phyloP scores from a whole-genome alignment of 2,329 filamentous ascomycete genomes.

The Fusarium aywerte region DNA sequence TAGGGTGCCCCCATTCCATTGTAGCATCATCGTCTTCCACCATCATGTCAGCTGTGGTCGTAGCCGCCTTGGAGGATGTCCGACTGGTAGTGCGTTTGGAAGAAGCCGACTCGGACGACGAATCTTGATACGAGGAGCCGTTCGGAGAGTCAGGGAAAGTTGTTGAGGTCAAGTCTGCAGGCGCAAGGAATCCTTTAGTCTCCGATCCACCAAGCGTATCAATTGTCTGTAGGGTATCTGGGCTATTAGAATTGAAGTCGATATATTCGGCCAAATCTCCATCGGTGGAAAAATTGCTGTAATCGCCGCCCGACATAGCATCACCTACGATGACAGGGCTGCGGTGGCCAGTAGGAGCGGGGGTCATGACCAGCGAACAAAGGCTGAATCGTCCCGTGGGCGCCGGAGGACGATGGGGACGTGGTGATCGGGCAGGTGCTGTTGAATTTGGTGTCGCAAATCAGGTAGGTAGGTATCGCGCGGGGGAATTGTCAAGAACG shows the following conservation, averaged over 20 bases:
- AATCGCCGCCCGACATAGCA: slow-evolving; percentile 53
- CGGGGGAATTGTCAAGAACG: slow-evolving; percentile 29
- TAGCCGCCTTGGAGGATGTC: slow-evolving; percentile 57
- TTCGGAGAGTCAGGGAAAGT: slow-evolving; percentile 55
- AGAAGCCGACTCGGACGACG: slow-evolving; percentile 63
- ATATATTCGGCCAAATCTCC: slow-evolving; percentile 52
- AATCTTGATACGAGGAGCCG: slow-evolving; percentile 59
- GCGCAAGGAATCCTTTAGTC: slow-evolving; percentile 49
- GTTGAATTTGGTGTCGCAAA: slow-evolving; percentile 43
- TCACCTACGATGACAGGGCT: slow-evolving; percentile 55
- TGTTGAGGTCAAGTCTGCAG: slow-evolving; percentile 52
- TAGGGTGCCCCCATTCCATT: slow-evolving; percentile 57
- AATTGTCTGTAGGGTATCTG: slow-evolving; percentile 52
- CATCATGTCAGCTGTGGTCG: slow-evolving; percentile 55
- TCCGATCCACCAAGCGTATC: slow-evolving; percentile 47
- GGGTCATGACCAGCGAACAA: slow-evolving; percentile 51
- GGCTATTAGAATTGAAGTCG: slow-evolving; percentile 51
- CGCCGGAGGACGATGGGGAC: slow-evolving; percentile 11
- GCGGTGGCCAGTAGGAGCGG: slow-evolving; percentile 48
- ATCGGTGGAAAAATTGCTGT: slow-evolving; percentile 52
- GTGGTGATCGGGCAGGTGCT: slow-evolving; percentile 23
- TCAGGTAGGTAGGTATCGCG: slow-evolving; percentile 42
- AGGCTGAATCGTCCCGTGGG: slow-evolving; percentile 36
- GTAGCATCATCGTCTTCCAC: slow-evolving; percentile 57
- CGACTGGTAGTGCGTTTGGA: slow-evolving; percentile 60